A percentile compares a stretch with the other conserved stretches of the same genome.
Conservation (phyloP, 176 grass and related monocot genomes). For the Saccharum spontaneum region DNA sequence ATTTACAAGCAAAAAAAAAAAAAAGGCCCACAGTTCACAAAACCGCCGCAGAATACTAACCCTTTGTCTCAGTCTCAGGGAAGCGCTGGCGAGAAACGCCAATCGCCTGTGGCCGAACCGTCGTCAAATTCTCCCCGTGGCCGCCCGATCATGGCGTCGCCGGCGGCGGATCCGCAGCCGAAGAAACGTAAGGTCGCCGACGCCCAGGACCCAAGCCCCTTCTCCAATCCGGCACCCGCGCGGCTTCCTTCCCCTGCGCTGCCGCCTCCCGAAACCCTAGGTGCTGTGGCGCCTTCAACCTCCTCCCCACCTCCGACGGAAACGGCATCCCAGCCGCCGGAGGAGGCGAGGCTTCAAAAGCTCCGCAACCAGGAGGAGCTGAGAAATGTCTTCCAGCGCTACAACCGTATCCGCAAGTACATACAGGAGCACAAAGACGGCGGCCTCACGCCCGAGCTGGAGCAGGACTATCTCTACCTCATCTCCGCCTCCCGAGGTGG, state of each 20-base stretch:
- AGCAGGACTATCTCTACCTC: conserved; percentile 82
- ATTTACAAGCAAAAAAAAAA: not conserved
- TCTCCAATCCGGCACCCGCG: conserved; percentile 20
- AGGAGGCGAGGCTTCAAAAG: conserved; percentile 64
- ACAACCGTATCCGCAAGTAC: conserved; percentile 66
- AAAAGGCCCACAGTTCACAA: not conserved
- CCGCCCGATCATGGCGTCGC: conserved; percentile 51
- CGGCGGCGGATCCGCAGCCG: conserved; percentile 69
- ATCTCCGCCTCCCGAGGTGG: conserved; percentile 81
- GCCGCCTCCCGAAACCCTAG: conserved; percentile 38
- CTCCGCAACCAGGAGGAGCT: conserved; percentile 71
- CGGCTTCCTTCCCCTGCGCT: conserved; percentile 39
- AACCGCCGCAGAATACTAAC: not conserved
- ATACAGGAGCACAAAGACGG: conserved; percentile 54
- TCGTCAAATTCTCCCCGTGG: not conserved
- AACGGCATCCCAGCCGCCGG: conserved; percentile 34
- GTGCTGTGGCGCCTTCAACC: conserved; percentile 20
- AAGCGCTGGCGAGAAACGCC: not conserved
- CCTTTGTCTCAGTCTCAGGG: not conserved
- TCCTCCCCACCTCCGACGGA: conserved; percentile 32
- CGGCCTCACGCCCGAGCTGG: conserved; percentile 68
- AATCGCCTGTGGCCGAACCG: conserved; percentile 6
- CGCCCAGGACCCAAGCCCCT: conserved; percentile 20
- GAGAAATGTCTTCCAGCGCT: conserved; percentile 52
- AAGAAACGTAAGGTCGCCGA: conserved; percentile 84